A percentile compares a stretch with the other conserved stretches of the same genome.
These are phyloP conservation scores for Emmonsiellopsis sp. DNA, from an alignment of 2,329 filamentous ascomycete genomes.

Conservation along the genomic window DNA sequence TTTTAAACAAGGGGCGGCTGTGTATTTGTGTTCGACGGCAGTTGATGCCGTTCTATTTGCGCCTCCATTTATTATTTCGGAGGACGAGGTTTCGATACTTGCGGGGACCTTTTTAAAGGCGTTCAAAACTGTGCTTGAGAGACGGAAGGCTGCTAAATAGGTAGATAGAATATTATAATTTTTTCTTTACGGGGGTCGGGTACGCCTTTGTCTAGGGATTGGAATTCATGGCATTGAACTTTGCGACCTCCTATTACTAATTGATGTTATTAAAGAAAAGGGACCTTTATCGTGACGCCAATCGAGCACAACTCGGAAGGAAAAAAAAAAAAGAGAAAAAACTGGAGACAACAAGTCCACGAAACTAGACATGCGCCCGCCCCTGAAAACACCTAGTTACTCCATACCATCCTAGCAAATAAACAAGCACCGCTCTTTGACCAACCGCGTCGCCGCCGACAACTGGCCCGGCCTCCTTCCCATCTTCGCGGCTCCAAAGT, in stretches of 20 bases:
- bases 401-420: background rate
- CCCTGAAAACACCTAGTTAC: no score
- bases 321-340: no score
- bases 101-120: background rate
- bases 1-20: constrained; percentile 2
- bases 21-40: constrained; percentile 1
- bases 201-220: background rate
- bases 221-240: background rate
- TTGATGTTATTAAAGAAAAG: no score
- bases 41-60: constrained; percentile 4
- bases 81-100: background rate
- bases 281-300: no score
- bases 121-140: background rate
- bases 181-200: no score
- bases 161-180: background rate
- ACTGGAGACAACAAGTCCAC: no score
- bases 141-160: background rate
- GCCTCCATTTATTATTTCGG: constrained; percentile 2
- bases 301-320: no score
- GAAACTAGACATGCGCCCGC: no score
- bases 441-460: background rate
- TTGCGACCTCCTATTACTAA: no score
- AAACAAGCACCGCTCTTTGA: background rate
- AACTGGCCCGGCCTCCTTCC: background rate
- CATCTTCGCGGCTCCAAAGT: no score